Evolutionary conservation across 2,329 filamentous ascomycete species (phyloP), one percentile per base, ranked within the genome.

Genomic region (Allantophomopsis lycopodina): DNA sequence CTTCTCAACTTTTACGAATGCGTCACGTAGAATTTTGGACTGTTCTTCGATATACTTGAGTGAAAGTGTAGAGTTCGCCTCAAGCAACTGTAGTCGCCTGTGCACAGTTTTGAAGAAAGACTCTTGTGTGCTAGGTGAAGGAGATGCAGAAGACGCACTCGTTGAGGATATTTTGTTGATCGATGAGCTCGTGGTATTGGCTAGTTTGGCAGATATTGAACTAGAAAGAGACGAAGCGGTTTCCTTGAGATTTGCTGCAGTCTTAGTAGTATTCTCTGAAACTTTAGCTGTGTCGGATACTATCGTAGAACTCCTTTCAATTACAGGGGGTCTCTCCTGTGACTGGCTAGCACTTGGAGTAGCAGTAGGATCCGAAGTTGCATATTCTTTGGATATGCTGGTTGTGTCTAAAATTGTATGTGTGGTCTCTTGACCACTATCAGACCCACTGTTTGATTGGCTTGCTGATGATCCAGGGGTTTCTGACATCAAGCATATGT

Each of bases 41-140:
- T 96, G 91, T 43, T 94, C 87, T 61, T 96, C 89, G 43, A 98
- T 94, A 54, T 98, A 98, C 52, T 94, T 84, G 7, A 96, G 66
- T 0, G 88, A 94, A 10, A 96, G 68, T 0, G 89, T 94, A 10
- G 88, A 86, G 56, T 96, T 98, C 13, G 84, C 76, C 59, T 98
- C 91, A 7, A 96, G 76, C 50, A 88, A 79, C 47, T 89, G 84
- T 4, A 98, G 70, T 1, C 91, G 83, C 59, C 96, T 96, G 46
- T 88, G 86, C 7, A 96, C 81, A 4, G 87, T 85, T 58, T 96
- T 96, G 71, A 95, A 98, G 60, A 98, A 96, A 2, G 84, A 91
- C 56, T 98, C 91, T 58, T 98, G 91, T 1, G 93, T 91, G 0
- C 88, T 87, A 2, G 89, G 88, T 1, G 77, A 73, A 1, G 81